Evolutionary conservation across 1,139 yeast species (phyloP), one percentile per base, ranked within the genome.

Genomic region (Waltiozyma sp.): DNA sequence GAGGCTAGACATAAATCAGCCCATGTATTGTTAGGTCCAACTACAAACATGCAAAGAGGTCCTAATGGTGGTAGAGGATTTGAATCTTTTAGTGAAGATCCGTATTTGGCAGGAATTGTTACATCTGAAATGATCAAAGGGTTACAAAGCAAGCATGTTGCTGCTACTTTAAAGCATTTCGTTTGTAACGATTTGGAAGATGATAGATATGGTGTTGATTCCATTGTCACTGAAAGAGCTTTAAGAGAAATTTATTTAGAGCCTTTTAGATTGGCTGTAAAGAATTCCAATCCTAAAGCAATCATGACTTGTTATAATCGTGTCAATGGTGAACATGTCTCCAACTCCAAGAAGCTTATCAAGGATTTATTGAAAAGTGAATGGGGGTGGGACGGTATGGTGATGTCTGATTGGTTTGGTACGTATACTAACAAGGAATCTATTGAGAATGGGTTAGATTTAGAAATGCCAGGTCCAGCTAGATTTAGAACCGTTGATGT

Each of bases 331-430:
- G 67, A 56, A 15, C 80, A 75, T 55, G 73, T 62, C 40, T 66
- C 75, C 15, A 71, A 76, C 47, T 59, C 64, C 38, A 58, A 60
- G 41, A 55, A 57, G 28, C 55, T 75, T 34, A 54, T 75, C 28
- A 58, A 64, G 16, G 68, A 68, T 19, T 62, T 75, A 38, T 59
- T 76, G 45, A 60, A 80, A 44, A 53, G 64, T 6, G 82, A 77
- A 54, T 76, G 79, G 79, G 61, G 61, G 13, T 77, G 70, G 65
- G 61, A 69, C 23, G 81, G 81, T n/a, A 55, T 69, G 47, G 60
- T 69, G 24, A 74, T 77, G 75, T 69, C 77, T 19, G 83, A 77
- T 56, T 77, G 82, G 83, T 70, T 59, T 51, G 83, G 82, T 38
- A 68, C 70, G 15, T 75, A 71, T 51, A 64, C 77, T 26, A 65